A percentile compares a stretch with the other conserved stretches of the same genome.
These are phyloP conservation scores for Pluteus cervinus DNA, from an alignment of 768 basidiomycete species.

Conservation along the genomic window DNA sequence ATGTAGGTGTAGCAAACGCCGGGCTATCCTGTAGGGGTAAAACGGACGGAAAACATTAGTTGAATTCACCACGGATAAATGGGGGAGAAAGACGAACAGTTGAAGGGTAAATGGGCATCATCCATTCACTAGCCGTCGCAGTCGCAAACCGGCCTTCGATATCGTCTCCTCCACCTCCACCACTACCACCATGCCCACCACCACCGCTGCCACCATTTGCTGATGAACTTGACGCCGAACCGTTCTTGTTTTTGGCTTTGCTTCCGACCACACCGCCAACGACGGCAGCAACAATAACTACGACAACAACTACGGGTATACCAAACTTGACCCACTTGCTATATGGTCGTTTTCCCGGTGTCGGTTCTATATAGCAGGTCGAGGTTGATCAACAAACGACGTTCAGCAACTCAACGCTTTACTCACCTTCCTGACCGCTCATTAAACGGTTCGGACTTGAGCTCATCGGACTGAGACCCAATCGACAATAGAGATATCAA, in stretches of 20 bases:
- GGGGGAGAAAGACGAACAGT: slow-evolving; percentile 51
- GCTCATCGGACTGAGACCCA: too few species aligned
- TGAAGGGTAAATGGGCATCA: slow-evolving; percentile 83
- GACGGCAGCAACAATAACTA: slow-evolving; percentile 62
- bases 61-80: too few species aligned
- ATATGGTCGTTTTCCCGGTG: slow-evolving; percentile 38
- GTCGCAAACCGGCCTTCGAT: slow-evolving; percentile 64
- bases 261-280: slow-evolving; percentile 79
- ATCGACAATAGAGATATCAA: too few species aligned
- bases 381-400: too few species aligned
- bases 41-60: too few species aligned
- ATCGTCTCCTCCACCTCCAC: slow-evolving; percentile 52
- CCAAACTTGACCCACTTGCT: slow-evolving; percentile 78
- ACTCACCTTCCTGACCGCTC: too few species aligned
- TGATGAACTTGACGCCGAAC: slow-evolving; percentile 30
- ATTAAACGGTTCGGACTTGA: too few species aligned
- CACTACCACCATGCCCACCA: too few species aligned
- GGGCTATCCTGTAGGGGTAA: too few species aligned
- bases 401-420: too few species aligned
- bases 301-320: slow-evolving; percentile 55
- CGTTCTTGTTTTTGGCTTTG: slow-evolving; percentile 38
- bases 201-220: too few species aligned
- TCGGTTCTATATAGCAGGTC: slow-evolving; percentile 61
- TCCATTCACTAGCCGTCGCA: slow-evolving; percentile 71
- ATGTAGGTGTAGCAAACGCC: slow-evolving; percentile 66